Evolutionary conservation across 2,329 filamentous ascomycete species (phyloP).

Genomic region (Cordyceps militaris): DNA sequence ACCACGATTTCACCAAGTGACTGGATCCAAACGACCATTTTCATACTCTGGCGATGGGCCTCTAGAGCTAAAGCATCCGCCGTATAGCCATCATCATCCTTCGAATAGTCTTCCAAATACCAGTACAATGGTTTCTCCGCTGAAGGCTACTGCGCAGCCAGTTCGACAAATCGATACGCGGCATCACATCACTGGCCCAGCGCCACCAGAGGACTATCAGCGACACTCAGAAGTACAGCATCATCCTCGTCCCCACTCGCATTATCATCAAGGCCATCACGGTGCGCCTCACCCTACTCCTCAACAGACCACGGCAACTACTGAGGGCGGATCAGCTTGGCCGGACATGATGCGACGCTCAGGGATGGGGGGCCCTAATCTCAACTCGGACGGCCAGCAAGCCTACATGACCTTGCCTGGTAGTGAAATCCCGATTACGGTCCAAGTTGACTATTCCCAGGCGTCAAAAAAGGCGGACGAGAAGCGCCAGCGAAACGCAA

Average conservation of each 20-base stretch:
- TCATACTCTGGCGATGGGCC: slow-evolving; percentile 1
- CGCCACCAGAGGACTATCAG: neutral
- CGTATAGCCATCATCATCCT: slow-evolving; percentile 1
- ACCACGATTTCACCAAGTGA: slow-evolving; percentile 17
- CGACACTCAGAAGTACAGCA: neutral
- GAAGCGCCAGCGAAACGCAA: slow-evolving; percentile 78
- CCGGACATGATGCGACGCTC: slow-evolving; percentile 27
- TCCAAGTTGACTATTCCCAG: slow-evolving; percentile 72
- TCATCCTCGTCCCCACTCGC: slow-evolving; percentile 14
- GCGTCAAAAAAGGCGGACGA: slow-evolving; percentile 78
- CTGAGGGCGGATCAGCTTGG: slow-evolving; percentile 24
- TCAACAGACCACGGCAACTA: slow-evolving; percentile 16
- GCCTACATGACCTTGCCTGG: slow-evolving; percentile 33
- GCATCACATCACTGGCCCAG: neutral
- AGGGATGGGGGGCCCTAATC: slow-evolving; percentile 20
- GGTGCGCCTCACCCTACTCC: slow-evolving; percentile 18
- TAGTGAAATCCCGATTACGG: slow-evolving; percentile 38
- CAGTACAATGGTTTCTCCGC: neutral
- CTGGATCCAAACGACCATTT: slow-evolving; percentile 28
- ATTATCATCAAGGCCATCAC: slow-evolving; percentile 11
- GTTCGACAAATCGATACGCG: slow-evolving; percentile 6
- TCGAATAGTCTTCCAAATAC: slow-evolving; percentile 9
- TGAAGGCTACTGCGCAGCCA: neutral
- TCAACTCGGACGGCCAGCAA: slow-evolving; percentile 28
- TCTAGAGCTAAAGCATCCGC: neutral